Evolutionary conservation across 192 early-diverging fungal genomes (phyloP), one percentile per base, ranked within the genome.

Genomic region (Coemansia guatemalensis): DNA sequence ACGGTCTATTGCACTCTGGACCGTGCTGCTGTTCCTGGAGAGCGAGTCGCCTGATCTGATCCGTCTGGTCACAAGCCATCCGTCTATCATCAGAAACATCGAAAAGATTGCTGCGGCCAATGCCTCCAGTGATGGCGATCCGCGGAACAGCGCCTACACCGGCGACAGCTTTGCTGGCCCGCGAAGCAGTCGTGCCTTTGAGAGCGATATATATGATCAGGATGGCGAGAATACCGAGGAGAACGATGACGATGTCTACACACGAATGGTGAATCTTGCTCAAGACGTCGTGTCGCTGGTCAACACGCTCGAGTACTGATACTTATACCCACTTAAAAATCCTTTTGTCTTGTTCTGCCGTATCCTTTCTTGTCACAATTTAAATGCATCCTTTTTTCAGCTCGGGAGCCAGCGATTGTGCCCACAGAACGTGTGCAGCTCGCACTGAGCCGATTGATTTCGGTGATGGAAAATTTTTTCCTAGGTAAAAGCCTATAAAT

Each of bases 1-100:
- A 64, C 89, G 88, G 60, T 91, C 93, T 18, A 87, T 94, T 64
- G 92, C 87, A 4, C 83, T 93, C 35, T 94, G 91, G 91, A 94
- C 92, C 24, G 86, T 94, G 66, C 82, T 88, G 20, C 88, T 92
- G 82, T 86, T 92, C 71, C 69, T 92, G 60, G 88, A 90, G 51
- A 71, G 69, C 62, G 71, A 67, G 62, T 71, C 75, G 20, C 63
- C 75, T n/a, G 68, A 75, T 33, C 64, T 83, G 27, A 61, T 78
- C 2, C 67, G 60, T 6, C 73, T 83, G 52, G 69, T 83, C 12
- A 64, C 69, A 26, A 47, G 62, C 21, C 80, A 82, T 29, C 80
- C 80, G 35, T 77, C 80, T 9, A 73, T 82, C n/a, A 60, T 82
- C 61, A 68, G 63, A 30, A 77, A 70, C 64, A 74, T 77, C 27